These are phyloP conservation scores for Saccharomycopsis fibuligera DNA, from an alignment of 805 yeast species.

Conservation along the genomic window DNA sequence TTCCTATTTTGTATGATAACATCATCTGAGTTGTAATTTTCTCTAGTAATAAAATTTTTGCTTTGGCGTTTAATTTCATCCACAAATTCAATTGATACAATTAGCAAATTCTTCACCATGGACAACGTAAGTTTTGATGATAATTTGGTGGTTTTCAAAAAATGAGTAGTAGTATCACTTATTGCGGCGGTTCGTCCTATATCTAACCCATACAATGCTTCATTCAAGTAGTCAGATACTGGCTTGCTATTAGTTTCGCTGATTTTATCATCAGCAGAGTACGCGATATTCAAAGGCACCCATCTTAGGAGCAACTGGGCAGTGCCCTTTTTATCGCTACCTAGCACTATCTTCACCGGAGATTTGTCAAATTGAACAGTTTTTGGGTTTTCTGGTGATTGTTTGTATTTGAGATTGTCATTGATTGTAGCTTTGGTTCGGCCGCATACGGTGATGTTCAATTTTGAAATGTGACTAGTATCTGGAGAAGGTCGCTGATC, in stretches of 20 bases:
- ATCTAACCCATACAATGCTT: not conserved
- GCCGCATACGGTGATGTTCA: slow-evolving; percentile 6
- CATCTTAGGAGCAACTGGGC: not conserved
- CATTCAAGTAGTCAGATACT: not conserved
- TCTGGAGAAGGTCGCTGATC: no score
- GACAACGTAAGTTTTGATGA: slow-evolving; percentile 10
- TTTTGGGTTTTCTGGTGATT: not conserved
- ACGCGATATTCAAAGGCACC: slow-evolving; percentile 5
- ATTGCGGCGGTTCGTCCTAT: not conserved
- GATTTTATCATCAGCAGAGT: slow-evolving; percentile 8
- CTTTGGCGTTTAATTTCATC: not conserved
- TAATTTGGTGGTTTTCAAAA: slow-evolving; percentile 10
- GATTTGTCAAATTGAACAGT: not conserved
- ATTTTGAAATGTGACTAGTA: no score
- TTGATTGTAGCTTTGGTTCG: slow-evolving; percentile 3
- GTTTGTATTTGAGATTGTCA: slow-evolving; percentile 1
- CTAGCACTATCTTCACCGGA: slow-evolving; percentile 1
- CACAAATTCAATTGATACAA: slow-evolving; percentile 4
- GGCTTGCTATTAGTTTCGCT: not conserved
- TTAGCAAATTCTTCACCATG: slow-evolving; percentile 5
- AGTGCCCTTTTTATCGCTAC: slow-evolving; percentile 7
- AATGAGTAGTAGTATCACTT: slow-evolving; percentile 8
- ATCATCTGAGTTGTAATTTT: not conserved
- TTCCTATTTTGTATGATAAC: slow-evolving; percentile 1
- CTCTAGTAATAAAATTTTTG: not conserved